These are phyloP conservation scores for Penicillium goetzii DNA, from an alignment of 495 filamentous ascomycete genomes.

Conservation along the genomic window DNA sequence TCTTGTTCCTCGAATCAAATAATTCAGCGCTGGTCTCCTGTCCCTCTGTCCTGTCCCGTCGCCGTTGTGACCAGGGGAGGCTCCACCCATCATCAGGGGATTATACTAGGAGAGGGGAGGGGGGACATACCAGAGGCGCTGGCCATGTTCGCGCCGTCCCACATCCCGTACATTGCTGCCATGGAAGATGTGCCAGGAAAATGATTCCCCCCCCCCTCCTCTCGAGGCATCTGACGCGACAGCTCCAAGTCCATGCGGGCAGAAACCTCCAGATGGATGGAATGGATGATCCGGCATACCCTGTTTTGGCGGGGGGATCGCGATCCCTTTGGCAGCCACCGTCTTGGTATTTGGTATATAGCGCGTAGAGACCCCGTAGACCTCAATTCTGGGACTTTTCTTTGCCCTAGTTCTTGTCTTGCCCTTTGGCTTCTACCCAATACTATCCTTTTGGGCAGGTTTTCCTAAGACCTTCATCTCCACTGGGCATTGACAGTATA, in stretches of 20 bases:
- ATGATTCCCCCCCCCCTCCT: constrained; percentile 12
- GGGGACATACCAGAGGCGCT: constrained; percentile 15
- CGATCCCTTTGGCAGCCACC: constrained; percentile 11
- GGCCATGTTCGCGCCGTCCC: constrained; percentile 7
- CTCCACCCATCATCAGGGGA: constrained; percentile 11
- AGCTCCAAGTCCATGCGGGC: neutral
- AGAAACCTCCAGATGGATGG: constrained; percentile 13
- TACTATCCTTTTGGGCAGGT: neutral
- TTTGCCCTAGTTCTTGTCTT: constrained; percentile 11
- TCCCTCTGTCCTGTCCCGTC: neutral
- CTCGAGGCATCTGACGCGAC: constrained; percentile 14
- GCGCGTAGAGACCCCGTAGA: constrained; percentile 16
- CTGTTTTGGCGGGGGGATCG: constrained; percentile 18
- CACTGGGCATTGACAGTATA: neutral
- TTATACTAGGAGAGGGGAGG: neutral
- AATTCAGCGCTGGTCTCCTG: neutral
- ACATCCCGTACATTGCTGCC: constrained; percentile 11
- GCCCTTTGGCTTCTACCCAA: neutral
- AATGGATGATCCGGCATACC: constrained; percentile 32
- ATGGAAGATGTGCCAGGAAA: constrained; percentile 12
- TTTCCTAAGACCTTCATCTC: neutral
- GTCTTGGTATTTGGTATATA: constrained; percentile 16
- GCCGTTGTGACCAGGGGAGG: neutral
- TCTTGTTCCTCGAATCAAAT: neutral
- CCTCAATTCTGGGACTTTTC: neutral